A percentile compares a stretch with the other conserved stretches of the same genome.
phyloP scores from a whole-genome alignment of 257 asterid species.

The Solanum ossicruentum region DNA sequence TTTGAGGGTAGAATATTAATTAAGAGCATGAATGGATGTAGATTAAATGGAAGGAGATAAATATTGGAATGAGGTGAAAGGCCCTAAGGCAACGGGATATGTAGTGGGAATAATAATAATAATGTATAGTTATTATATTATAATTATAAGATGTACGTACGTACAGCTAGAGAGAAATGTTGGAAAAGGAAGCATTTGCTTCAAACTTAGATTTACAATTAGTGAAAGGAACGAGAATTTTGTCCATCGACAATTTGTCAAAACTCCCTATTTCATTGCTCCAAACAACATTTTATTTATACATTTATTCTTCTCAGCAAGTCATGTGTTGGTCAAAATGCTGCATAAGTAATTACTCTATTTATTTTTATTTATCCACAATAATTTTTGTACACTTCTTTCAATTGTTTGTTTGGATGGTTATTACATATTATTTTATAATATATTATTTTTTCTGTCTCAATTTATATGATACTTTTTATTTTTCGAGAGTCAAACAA shows the following conservation, averaged over 20 bases:
- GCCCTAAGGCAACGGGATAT: constrained; percentile 20
- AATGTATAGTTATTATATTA: too few species aligned
- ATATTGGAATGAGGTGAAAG: not conserved
- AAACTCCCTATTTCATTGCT: not conserved
- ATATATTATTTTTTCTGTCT: too few species aligned
- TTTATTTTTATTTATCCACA: too few species aligned
- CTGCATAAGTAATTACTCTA: too few species aligned
- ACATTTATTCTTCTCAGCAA: not conserved
- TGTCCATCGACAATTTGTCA: not conserved
- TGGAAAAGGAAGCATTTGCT: constrained; percentile 33
- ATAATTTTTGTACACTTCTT: too few species aligned
- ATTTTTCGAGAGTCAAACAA: too few species aligned
- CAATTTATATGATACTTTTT: too few species aligned
- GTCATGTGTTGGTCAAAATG: not conserved
- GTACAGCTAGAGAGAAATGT: constrained; percentile 6
- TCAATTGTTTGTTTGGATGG: too few species aligned
- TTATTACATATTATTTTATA: too few species aligned
- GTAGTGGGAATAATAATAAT: not conserved
- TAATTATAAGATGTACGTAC: not conserved
- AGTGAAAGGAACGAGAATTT: not conserved
- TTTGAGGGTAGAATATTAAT: too few species aligned
- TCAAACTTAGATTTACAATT: not conserved
- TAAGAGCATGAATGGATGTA: not conserved
- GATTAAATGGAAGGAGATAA: not conserved
- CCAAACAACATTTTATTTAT: not conserved